Conservation (phyloP, 2,329 filamentous ascomycete species). For the Botryosphaeria dothidea region DNA sequence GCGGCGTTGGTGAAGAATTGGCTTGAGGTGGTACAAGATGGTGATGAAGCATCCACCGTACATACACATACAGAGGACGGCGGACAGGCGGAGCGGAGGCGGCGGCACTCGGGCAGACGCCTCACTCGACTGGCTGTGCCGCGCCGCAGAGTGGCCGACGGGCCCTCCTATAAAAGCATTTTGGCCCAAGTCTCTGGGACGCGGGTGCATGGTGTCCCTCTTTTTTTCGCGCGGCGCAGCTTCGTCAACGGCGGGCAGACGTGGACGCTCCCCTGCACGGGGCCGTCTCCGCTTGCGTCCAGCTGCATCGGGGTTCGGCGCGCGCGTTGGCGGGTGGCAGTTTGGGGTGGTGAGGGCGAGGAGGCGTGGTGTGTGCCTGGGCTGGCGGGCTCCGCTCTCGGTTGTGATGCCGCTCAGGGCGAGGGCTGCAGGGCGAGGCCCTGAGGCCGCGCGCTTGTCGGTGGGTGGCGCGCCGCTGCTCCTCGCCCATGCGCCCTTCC, state of each 20-base stretch:
- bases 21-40: neutral
- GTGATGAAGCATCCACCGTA: constrained; percentile 1
- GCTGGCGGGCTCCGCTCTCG: neutral
- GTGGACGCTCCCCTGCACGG: neutral
- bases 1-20: constrained; percentile 10
- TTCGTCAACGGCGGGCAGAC: neutral
- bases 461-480: neutral
- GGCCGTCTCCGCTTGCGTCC: neutral
- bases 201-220: constrained; percentile 6
- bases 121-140: neutral
- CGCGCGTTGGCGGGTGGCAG: neutral
- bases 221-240: constrained; percentile 8
- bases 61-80: neutral
- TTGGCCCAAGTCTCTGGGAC: neutral
- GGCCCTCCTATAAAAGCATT: neutral
- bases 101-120: too few species aligned
- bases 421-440: neutral
- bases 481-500: neutral
- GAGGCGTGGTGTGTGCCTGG: neutral
- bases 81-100: neutral
- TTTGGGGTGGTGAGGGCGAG: neutral
- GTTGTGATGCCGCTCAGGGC: neutral
- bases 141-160: constrained; percentile 4
- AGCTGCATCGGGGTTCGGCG: neutral
- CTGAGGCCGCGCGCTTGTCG: neutral